Evolutionary conservation across 192 early-diverging fungal species (phyloP), one percentile per base, ranked within the genome.

Genomic region (Dissophora globulifera): DNA sequence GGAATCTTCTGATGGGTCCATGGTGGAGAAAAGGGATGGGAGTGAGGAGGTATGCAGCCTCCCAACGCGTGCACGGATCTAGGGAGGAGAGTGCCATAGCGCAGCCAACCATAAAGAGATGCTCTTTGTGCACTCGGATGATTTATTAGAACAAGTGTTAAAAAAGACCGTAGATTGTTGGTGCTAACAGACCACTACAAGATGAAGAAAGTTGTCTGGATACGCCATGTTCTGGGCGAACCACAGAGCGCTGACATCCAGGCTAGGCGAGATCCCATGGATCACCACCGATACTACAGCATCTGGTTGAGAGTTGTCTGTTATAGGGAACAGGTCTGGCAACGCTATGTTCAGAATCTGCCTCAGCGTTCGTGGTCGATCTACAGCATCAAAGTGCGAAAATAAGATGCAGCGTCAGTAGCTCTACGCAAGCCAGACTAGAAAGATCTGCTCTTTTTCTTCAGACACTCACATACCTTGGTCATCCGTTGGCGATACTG

Each of bases 181-280:
- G n/a, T n/a, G n/a, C 11, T 25, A 58, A 47, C 54, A 4, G 30
- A 69, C 23, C n/a, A 71, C 42, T 3, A 93, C 92, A 58, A 95
- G 71, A 70, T 95, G 93, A 53, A 95, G 76, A 67, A 95, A 95
- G 66, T 88, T 90, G 79, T 93, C 93, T 7, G 89, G 83, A 78
- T 91, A 93, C 20, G 86, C 85, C 32, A 91, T 70, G 67, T 91
- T 89, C 23, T 87, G 83, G 9, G 88, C 84, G 20, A 92, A 83
- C 93, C 92, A 93, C 10, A 81, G 26, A 16, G 91, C 71, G 0
- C 89, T 91, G 20, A 86, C 87, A 19, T 90, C 87, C 58, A 89
- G 72, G 13, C 83, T 87, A 17, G 89, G 51, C 13, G 53, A 58
- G 30, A 93, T 69, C 1, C 92, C 92, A 70, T 95, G 94, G 52